Evolutionary conservation across 1,139 yeast genomes (phyloP), one percentile per base, ranked within the genome.

Genomic region (Blastobotrys elegans): DNA sequence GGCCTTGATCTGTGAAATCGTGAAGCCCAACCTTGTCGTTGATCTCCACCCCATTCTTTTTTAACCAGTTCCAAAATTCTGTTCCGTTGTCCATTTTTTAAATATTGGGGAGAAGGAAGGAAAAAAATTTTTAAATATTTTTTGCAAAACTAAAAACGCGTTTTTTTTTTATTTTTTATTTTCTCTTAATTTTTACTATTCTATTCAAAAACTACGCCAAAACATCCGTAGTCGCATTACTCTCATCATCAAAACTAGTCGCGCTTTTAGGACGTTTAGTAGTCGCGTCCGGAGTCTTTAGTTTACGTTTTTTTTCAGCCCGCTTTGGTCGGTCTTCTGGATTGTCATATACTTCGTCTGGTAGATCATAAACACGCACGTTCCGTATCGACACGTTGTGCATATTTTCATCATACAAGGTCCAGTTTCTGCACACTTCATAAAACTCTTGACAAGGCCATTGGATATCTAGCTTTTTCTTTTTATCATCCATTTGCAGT

Each of bases 391-490:
- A 75, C 54, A 72, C 73, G 43, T 72, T 70, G 62, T 82, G 74
- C n/a, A 74, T 66, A 37, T 77, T 76, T 49, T 77, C 82, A 55
- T 83, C 77, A 59, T 77, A 92, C 34, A 73, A 72, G 13, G 74
- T 72, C 81, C 92, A 87, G 34, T 79, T 74, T 56, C 87, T 82
- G 65, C 97, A 87, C 16, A 88, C 69, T 46, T 76, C 81, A 66
- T 76, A 87, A 63, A 90, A 92, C 53, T 92, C 98, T 17, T 88
- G 77, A 62, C 97, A 90, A 8, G 97, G 97, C 56, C 83, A 77
- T 58, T 88, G 96, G 46, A 92, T 84, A 62, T 92, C 97, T 53
- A 92, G 74, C 58, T 82, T 83, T 48, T 69, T 67, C 37, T 63
- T 56, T 59, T 64, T 57, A 48, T 68, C 68, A 52, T 72, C 75